These are phyloP conservation scores for Alternaria brassicicola DNA, from an alignment of 2,329 filamentous ascomycete species.

Conservation along the genomic window DNA sequence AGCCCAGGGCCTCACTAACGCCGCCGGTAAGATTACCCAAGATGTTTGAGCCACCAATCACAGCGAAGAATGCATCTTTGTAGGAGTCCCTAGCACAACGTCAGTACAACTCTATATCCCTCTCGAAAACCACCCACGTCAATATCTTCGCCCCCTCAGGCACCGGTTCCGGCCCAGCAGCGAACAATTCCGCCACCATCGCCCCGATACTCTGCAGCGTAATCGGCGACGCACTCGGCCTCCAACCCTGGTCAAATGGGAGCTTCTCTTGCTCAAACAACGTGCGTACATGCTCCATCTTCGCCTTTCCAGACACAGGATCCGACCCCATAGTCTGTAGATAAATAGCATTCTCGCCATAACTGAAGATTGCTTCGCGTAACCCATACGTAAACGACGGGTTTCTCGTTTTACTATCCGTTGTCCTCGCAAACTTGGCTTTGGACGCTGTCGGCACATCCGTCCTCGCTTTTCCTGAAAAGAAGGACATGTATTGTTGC, in stretches of 20 bases:
- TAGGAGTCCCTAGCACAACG: no score
- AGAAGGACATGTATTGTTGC: constrained; percentile 23
- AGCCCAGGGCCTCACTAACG: constrained; percentile 19
- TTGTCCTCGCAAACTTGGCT: constrained; percentile 19
- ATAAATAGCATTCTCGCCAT: constrained; percentile 25
- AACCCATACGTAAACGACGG: constrained; percentile 18
- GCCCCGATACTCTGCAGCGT: constrained; percentile 19
- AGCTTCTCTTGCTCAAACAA: constrained; percentile 26
- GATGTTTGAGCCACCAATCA: constrained; percentile 15
- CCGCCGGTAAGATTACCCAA: constrained; percentile 21
- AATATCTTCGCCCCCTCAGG: constrained; percentile 12
- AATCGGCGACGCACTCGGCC: constrained; percentile 19
- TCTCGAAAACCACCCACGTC: no score
- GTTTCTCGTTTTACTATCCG: constrained; percentile 17
- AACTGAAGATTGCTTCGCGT: constrained; percentile 18
- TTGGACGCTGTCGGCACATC: constrained; percentile 17
- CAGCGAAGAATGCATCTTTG: constrained; percentile 17
- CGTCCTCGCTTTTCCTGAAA: constrained; percentile 12
- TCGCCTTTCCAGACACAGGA: constrained; percentile 7
- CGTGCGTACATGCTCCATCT: constrained; percentile 17
- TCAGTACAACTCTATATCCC: no score
- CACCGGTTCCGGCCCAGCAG: constrained; percentile 8
- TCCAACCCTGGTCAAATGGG: constrained; percentile 22
- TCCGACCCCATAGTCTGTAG: constrained; percentile 17
- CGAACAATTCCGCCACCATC: constrained; percentile 18